Conservation (phyloP, 164 flowering plant genomes). For the Chimonanthus praecox region DNA sequence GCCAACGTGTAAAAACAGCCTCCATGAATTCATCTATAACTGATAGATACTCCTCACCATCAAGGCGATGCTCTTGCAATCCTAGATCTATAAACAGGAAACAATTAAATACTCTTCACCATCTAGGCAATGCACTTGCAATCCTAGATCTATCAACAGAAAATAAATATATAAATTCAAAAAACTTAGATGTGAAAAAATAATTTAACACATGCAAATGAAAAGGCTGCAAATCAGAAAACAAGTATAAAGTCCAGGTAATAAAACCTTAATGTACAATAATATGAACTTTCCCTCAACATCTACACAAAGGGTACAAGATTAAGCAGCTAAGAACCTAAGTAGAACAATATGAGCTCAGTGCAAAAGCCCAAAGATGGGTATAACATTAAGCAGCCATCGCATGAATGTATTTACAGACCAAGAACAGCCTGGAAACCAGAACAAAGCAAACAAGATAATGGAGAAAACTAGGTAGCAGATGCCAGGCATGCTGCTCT, state of each 20-base stretch:
- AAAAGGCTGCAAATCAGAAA: background rate
- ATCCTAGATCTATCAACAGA: background rate
- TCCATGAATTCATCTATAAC: constrained; percentile 98
- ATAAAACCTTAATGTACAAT: background rate
- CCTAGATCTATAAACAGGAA: constrained; percentile 63
- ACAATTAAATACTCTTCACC: background rate
- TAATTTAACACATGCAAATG: too few relatives aligned
- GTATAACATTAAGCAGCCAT: background rate
- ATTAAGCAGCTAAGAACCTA: too few relatives aligned
- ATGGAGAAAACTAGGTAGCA: too few relatives aligned
- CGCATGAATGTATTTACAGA: background rate
- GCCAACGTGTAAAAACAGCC: constrained; percentile 99
- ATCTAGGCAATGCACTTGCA: background rate
- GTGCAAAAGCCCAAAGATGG: background rate
- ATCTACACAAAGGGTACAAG: background rate
- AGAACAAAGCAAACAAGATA: too few relatives aligned
- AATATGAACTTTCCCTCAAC: background rate
- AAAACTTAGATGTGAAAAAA: background rate
- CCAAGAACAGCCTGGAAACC: too few relatives aligned
- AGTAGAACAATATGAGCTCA: background rate
- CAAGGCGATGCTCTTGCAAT: constrained; percentile 83
- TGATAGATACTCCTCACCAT: constrained; percentile 85
- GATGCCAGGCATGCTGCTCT: too few relatives aligned
- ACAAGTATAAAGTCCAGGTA: too few relatives aligned
- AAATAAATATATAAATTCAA: background rate